Evolutionary conservation across 2,329 filamentous ascomycete species (phyloP), one percentile per base, ranked within the genome.

Genomic region (Verticillium zaregamsianum): DNA sequence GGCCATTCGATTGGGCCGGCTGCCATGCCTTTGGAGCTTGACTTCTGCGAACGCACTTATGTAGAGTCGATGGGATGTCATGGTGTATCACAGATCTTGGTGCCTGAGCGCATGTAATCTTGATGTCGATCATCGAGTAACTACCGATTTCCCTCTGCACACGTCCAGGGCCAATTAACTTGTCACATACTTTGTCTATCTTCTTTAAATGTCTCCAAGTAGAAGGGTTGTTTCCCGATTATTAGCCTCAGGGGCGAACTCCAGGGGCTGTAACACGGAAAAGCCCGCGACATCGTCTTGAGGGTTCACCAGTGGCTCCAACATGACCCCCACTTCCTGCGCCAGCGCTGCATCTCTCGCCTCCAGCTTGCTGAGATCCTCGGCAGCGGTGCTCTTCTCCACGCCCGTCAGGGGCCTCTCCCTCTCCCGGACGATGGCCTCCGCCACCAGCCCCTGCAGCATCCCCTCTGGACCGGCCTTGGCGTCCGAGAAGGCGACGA

Each of bases 401-500:
- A 56, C 59, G 2, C 40, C 45, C 2, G 70, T 73, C 63, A 75
- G 40, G 0, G 68, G 68, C 35, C 74, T 64, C 52, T 62, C 45
- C 31, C 74, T 67, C 63, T 75, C 74, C 33, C 23, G 63, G 3
- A 57, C 49, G 28, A 76, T 60, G 0, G 68, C 71, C 14, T 66
- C 66, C 2, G 65, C 66, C 2, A 68, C 66, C n/a, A 59, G 60
- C 15, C 61, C 65, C 28, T 31, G 56, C 8, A 65, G 37, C 35
- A 35, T 59, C 3, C 59, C 58, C 6, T 15, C 54, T 2, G 20
- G 39, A 8, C 0, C 32, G 28, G 60, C 62, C 49, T 63, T 65
- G 20, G 56, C 65, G 17, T 63, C 61, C 0, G 68, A 66, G 37
- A 67, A 75, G 2, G 72, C 74, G 11, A 79, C 77, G 37, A 73